A percentile compares a stretch with the other conserved stretches of the same genome.
phyloP scores from a whole-genome alignment of 306 rosid species.

The Cicer pinnatifidum region DNA sequence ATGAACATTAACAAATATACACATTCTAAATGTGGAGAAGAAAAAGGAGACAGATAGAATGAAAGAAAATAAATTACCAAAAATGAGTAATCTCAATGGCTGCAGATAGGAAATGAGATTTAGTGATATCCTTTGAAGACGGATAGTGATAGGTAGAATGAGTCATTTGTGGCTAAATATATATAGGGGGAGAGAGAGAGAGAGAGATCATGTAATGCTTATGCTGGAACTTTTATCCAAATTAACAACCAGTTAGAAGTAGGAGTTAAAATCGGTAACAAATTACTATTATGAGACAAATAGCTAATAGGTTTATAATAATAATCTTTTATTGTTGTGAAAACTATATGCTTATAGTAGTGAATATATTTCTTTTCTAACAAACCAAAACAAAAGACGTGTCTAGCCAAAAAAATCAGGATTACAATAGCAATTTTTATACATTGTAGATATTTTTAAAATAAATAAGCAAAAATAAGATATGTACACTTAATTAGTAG shows the following conservation, averaged over 20 bases:
- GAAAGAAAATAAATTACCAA: conserved; percentile 27
- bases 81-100: conserved; percentile 31
- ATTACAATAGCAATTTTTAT: too few species aligned
- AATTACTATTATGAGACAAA: not conserved
- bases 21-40: not conserved
- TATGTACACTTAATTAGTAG: too few species aligned
- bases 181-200: conserved; percentile 22
- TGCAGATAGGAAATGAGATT: conserved; percentile 32
- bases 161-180: conserved; percentile 18
- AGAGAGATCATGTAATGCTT: conserved; percentile 12
- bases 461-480: too few species aligned
- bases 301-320: conserved; percentile 4
- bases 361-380: not conserved
- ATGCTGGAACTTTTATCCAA: conserved; percentile 68
- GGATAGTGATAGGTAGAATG: conserved; percentile 38
- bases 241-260: conserved; percentile 6
- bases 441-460: too few species aligned
- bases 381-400: too few species aligned
- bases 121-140: conserved; percentile 35
- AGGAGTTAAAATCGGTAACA: not conserved
- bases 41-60: not conserved
- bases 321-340: too few species aligned
- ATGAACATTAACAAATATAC: not conserved
- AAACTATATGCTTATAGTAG: not conserved
- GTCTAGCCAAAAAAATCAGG: too few species aligned